These are phyloP conservation scores for Malus orientalis DNA, from an alignment of 306 rosid genomes.

Conservation along the genomic window DNA sequence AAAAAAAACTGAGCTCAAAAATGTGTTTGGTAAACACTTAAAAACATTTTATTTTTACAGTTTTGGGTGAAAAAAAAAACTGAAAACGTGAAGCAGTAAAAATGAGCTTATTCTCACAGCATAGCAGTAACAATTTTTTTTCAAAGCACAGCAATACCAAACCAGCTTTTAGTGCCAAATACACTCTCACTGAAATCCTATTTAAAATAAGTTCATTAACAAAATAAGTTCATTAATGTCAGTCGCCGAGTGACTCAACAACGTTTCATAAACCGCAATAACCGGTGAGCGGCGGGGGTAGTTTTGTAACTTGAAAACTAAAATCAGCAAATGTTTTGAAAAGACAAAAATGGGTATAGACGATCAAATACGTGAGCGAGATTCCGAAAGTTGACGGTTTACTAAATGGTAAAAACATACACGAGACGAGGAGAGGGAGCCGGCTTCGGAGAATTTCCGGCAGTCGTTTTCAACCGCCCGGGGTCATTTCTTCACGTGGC, in stretches of 20 bases:
- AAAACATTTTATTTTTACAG: too few relatives aligned
- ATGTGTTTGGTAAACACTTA: too few relatives aligned
- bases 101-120: too few relatives aligned
- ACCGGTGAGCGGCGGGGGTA: not conserved
- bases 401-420: not conserved
- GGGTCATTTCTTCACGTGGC: conserved; percentile 20
- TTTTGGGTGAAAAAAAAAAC: too few relatives aligned
- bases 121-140: too few relatives aligned
- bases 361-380: conserved; percentile 6
- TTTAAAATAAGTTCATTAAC: not conserved
- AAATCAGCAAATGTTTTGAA: not conserved
- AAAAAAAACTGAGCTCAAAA: too few relatives aligned
- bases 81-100: too few relatives aligned
- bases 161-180: not conserved
- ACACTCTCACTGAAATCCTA: not conserved
- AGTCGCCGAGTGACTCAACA: not conserved
- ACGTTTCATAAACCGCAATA: not conserved
- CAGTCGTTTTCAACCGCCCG: conserved; percentile 34
- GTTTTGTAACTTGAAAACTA: not conserved
- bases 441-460: conserved; percentile 1
- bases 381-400: conserved; percentile 9
- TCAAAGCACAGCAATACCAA: too few relatives aligned
- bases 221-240: not conserved
- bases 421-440: not conserved
- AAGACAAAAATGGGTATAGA: not conserved